These are phyloP conservation scores for Fusarium camptoceras DNA, from an alignment of 2,329 filamentous ascomycete genomes.

Conservation along the genomic window DNA sequence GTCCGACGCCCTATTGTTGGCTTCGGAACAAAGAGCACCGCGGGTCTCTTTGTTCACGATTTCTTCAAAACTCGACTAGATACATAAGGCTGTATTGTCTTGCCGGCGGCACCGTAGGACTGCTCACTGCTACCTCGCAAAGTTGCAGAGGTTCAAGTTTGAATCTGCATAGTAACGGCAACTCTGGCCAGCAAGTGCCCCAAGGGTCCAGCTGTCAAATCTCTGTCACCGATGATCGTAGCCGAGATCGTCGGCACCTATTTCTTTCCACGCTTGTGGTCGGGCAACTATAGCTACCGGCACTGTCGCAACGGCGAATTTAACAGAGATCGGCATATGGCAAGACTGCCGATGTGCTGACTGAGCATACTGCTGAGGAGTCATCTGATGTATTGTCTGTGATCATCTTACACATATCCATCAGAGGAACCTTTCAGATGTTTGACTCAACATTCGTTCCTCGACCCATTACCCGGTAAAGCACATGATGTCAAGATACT, in stretches of 20 bases:
- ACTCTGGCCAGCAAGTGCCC: not conserved
- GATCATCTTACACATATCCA: not conserved
- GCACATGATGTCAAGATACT: constrained; percentile 1
- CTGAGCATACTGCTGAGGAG: not conserved
- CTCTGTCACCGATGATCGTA: constrained; percentile 20
- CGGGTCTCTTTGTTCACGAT: not conserved
- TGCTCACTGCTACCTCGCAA: not conserved
- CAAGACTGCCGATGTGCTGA: not conserved
- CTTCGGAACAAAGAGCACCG: not conserved
- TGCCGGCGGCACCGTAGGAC: not conserved
- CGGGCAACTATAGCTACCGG: not conserved
- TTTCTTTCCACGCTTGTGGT: constrained; percentile 17
- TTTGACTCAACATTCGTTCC: not conserved
- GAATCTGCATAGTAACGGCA: not conserved
- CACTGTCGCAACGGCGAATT: not conserved
- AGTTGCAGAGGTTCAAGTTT: not conserved
- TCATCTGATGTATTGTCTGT: not conserved
- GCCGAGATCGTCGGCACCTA: constrained; percentile 36
- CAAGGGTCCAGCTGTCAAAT: constrained; percentile 3
- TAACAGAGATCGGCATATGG: not conserved
- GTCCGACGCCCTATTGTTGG: constrained; percentile 7
- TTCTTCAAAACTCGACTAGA: not conserved
- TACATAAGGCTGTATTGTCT: not conserved
- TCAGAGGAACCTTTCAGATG: not conserved
- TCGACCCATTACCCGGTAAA: constrained; percentile 6